Evolutionary conservation across 176 grass and related monocot genomes (phyloP).

Genomic region (Rhynchospora pubera): DNA sequence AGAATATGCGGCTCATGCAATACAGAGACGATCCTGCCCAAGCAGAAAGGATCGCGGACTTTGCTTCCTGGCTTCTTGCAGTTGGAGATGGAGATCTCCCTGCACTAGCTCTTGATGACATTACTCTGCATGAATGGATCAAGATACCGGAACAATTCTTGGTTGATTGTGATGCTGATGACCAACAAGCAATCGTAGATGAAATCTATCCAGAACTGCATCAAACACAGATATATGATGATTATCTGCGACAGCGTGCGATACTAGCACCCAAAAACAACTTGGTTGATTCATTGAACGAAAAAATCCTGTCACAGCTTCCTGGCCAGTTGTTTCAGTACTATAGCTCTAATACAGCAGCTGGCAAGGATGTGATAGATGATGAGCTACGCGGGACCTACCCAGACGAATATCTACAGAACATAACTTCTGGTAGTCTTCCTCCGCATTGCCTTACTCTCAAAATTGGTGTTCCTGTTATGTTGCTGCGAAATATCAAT

Average conservation of each 20-base stretch:
- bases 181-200: conserved; percentile 9
- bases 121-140: neutral
- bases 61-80: neutral
- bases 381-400: too few species aligned
- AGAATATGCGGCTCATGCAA: neutral
- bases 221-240: neutral
- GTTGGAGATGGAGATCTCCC: neutral
- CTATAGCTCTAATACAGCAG: conserved; percentile 15
- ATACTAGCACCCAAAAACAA: too few species aligned
- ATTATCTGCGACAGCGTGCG: too few species aligned
- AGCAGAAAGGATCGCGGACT: neutral
- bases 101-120: neutral
- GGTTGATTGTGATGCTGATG: neutral
- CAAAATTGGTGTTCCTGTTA: conserved; percentile 21
- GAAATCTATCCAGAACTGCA: too few species aligned
- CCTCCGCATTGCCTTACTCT: conserved; percentile 6
- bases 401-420: conserved; percentile 14
- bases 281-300: too few species aligned
- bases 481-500: too few species aligned
- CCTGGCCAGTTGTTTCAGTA: neutral
- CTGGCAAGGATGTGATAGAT: neutral
- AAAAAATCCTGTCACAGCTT: neutral
- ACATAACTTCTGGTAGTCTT: neutral
- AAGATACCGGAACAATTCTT: neutral
- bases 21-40: neutral